Conservation (phyloP, 352 stramenopile genomes). For the Phytophthora cactorum region DNA sequence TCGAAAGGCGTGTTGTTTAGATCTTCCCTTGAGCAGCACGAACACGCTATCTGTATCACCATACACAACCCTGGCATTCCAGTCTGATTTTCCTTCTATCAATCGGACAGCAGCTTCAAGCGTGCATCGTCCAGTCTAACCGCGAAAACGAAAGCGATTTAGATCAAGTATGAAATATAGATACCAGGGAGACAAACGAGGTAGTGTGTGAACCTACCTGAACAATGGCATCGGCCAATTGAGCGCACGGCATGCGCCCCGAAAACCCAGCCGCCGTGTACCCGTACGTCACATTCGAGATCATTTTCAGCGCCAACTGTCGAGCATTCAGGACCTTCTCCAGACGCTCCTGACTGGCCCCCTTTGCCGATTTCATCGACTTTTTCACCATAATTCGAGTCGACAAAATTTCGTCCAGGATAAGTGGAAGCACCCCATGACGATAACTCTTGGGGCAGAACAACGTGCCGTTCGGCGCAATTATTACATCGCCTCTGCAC, state of each 20-base stretch:
- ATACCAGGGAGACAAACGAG: neutral
- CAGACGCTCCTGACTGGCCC: conserved; percentile 63
- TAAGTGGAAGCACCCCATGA: conserved; percentile 96
- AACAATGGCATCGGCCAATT: conserved; percentile 99
- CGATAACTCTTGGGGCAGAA: conserved; percentile 94
- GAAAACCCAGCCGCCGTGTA: conserved; percentile 99
- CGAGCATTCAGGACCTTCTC: conserved; percentile 80
- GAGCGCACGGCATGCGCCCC: conserved; percentile 95
- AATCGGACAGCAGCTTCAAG: conserved; percentile 94
- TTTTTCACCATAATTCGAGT: conserved; percentile 99
- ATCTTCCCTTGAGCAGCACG: conserved; percentile 95
- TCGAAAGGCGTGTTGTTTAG: conserved; percentile 93
- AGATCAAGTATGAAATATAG: neutral
- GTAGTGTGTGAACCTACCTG: conserved; percentile 56
- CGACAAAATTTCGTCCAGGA: conserved; percentile 95
- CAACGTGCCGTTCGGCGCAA: conserved; percentile 95
- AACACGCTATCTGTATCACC: conserved; percentile 99
- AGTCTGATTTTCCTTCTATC: conserved; percentile 85
- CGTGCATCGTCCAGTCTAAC: conserved; percentile 87
- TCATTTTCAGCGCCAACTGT: conserved; percentile 97
- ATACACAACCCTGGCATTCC: conserved; percentile 94
- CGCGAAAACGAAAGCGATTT: conserved; percentile 6
- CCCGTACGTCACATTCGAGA: conserved; percentile 99
- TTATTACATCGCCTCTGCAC: conserved; percentile 59
- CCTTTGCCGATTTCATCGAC: conserved; percentile 93